Evolutionary conservation across 2,329 filamentous ascomycete genomes (phyloP).

Genomic region (Paramyrothecium roridum): DNA sequence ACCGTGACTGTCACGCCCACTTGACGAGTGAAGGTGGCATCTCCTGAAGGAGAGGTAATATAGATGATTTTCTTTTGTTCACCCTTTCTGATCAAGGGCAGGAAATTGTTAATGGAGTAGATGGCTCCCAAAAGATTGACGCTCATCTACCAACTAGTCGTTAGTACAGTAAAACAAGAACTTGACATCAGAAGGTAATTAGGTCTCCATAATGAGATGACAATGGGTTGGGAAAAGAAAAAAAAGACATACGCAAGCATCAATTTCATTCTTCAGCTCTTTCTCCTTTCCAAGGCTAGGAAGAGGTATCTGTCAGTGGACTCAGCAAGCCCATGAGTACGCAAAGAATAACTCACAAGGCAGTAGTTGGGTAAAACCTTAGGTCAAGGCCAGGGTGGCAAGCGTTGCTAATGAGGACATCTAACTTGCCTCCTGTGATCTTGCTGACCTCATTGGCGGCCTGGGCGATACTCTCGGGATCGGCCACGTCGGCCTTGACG

Average conservation of each 20-base stretch:
- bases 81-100: slow-evolving; percentile 35
- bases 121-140: background rate
- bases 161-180: too few relatives aligned
- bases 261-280: background rate
- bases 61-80: slow-evolving; percentile 36
- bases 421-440: slow-evolving; percentile 33
- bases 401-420: slow-evolving; percentile 36
- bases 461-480: slow-evolving; percentile 26
- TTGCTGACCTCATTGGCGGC: slow-evolving; percentile 24
- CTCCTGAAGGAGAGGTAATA: slow-evolving; percentile 32
- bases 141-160: background rate
- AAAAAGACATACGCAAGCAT: background rate
- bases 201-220: too few relatives aligned
- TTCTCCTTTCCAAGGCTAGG: slow-evolving; percentile 2
- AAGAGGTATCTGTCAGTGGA: slow-evolving; percentile 11
- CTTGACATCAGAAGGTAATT: too few relatives aligned
- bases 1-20: slow-evolving; percentile 17
- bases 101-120: slow-evolving; percentile 29
- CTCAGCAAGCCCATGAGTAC: background rate
- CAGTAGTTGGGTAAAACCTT: background rate
- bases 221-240: too few relatives aligned
- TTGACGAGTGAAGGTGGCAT: slow-evolving; percentile 20
- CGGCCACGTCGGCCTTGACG: slow-evolving; percentile 29
- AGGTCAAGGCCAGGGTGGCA: slow-evolving; percentile 20
- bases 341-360: background rate